Conservation (phyloP, 75 land plant species). For the Azolla pinnata region DNA sequence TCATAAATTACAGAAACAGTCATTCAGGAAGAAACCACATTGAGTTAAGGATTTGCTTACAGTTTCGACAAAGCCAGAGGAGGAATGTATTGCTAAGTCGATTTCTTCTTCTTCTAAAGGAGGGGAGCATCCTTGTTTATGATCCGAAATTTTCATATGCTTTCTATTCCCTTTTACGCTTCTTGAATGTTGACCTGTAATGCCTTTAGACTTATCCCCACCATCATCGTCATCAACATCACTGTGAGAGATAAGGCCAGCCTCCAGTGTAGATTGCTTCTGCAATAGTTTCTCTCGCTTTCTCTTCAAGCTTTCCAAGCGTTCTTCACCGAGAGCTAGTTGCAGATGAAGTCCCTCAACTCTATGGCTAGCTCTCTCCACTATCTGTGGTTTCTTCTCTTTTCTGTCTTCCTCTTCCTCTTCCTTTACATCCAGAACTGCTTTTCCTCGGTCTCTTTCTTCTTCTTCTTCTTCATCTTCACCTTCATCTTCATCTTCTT, state of each 20-base stretch:
- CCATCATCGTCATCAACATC: conserved; percentile 18
- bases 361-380: background rate
- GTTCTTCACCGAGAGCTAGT: conserved; percentile 62
- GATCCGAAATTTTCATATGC: background rate
- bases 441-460: conserved; percentile 5
- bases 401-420: conserved; percentile 9
- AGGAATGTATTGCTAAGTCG: conserved; percentile 75
- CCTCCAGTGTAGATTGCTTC: conserved; percentile 24
- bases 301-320: conserved; percentile 56
- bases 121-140: background rate
- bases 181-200: conserved; percentile 1
- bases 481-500: conserved; percentile 8
- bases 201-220: conserved; percentile 5
- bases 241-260: conserved; percentile 1
- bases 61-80: conserved; percentile 83
- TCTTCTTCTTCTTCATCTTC: background rate
- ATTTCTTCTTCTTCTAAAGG: conserved; percentile 75
- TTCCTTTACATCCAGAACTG: conserved; percentile 8
- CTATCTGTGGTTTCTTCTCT: background rate
- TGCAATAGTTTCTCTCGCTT: conserved; percentile 38
- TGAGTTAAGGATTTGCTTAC: too few relatives aligned
- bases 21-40: conserved; percentile 12
- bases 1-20: background rate
- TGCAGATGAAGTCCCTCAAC: conserved; percentile 43
- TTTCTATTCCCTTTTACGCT: conserved; percentile 1